phyloP scores from a whole-genome alignment of 2,329 filamentous ascomycete genomes.

The Neofusicoccum cordaticola region DNA sequence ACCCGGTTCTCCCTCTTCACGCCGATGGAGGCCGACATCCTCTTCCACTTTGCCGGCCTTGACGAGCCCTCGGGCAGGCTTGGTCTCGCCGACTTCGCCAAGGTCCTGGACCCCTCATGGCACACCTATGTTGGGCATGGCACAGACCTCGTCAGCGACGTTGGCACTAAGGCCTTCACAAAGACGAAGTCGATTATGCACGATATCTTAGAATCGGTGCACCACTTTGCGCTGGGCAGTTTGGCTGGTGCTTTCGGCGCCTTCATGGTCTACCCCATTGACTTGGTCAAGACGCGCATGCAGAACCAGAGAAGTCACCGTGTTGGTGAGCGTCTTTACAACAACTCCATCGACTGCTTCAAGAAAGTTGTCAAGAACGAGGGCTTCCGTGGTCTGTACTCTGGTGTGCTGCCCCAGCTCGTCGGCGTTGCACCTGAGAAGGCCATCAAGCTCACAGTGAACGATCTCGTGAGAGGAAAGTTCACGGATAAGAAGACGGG shows the following conservation, averaged over 20 bases:
- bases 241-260: constrained; percentile 94
- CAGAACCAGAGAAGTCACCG: constrained; percentile 88
- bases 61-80: constrained; percentile 86
- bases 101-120: constrained; percentile 94
- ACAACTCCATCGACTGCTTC: constrained; percentile 95
- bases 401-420: constrained; percentile 89
- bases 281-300: constrained; percentile 96
- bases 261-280: constrained; percentile 99
- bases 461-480: constrained; percentile 79
- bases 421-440: constrained; percentile 99
- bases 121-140: constrained; percentile 55
- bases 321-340: constrained; percentile 86
- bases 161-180: constrained; percentile 54
- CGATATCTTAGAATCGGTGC: constrained; percentile 70
- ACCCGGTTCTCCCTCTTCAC: constrained; percentile 96
- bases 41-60: constrained; percentile 96
- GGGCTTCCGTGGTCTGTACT: constrained; percentile 85
- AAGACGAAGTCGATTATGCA: constrained; percentile 59
- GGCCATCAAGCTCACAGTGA: constrained; percentile 98
- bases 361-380: constrained; percentile 92
- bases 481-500: constrained; percentile 73
- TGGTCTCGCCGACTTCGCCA: constrained; percentile 79
- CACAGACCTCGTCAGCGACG: constrained; percentile 39
- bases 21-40: constrained; percentile 96
- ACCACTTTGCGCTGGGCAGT: constrained; percentile 88